Conservation (phyloP, 352 stramenopile genomes). For the Pythium phragmiticola region DNA sequence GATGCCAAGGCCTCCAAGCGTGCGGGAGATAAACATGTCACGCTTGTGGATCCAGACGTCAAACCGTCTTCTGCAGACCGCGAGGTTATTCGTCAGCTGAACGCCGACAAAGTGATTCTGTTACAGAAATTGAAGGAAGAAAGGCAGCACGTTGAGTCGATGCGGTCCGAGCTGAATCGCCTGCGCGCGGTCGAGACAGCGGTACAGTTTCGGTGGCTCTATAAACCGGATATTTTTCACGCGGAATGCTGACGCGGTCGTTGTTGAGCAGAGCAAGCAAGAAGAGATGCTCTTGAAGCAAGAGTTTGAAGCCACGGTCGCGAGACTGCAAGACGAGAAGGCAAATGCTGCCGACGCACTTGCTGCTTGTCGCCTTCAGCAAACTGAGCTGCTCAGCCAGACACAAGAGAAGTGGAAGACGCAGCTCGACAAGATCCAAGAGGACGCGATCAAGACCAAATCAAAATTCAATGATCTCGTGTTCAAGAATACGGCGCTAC, state of each 20-base stretch:
- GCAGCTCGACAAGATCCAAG: conserved; percentile 64
- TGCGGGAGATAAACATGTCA: conserved; percentile 22
- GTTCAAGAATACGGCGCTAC: conserved; percentile 74
- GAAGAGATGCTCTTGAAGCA: conserved; percentile 50
- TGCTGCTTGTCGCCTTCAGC: conserved; percentile 26
- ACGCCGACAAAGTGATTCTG: conserved; percentile 19
- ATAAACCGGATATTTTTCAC: too few species aligned
- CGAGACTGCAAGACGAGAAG: conserved; percentile 67
- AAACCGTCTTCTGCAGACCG: conserved; percentile 19
- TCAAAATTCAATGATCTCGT: conserved; percentile 72
- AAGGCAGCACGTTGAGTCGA: conserved; percentile 23
- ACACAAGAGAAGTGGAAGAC: conserved; percentile 79
- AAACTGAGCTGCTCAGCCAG: conserved; percentile 64
- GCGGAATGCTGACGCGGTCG: neutral
- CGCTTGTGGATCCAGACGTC: conserved; percentile 19
- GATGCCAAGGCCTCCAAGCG: neutral
- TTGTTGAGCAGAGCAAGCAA: conserved; percentile 47
- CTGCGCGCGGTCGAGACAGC: conserved; percentile 53
- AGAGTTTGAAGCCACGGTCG: conserved; percentile 57
- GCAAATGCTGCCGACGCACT: conserved; percentile 36
- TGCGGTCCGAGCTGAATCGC: conserved; percentile 17
- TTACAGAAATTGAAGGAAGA: conserved; percentile 58
- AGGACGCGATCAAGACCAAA: conserved; percentile 64
- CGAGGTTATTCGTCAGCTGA: conserved; percentile 6
- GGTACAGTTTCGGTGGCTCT: conserved; percentile 25